phyloP scores from a whole-genome alignment of 192 early-diverging fungal genomes.

The Linnemannia elongata region DNA sequence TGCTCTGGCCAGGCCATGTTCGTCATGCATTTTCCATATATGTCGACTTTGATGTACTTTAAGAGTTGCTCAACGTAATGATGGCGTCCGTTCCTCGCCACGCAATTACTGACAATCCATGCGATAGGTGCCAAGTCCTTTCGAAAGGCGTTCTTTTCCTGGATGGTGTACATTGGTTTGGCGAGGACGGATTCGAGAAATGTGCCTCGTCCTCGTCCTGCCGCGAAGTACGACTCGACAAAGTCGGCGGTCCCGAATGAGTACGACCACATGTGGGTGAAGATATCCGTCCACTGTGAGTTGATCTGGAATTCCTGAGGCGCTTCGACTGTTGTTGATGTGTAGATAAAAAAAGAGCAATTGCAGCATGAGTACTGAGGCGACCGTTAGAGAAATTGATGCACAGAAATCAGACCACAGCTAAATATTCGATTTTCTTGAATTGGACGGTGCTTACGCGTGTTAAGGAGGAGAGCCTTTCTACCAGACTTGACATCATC shows the following conservation, averaged over 20 bases:
- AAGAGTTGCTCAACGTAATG: conserved; percentile 48
- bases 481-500: neutral
- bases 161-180: conserved; percentile 11
- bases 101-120: conserved; percentile 50
- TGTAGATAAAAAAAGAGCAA: neutral
- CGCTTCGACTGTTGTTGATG: conserved; percentile 13
- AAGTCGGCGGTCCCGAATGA: conserved; percentile 25
- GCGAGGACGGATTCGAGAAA: conserved; percentile 9
- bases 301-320: conserved; percentile 15
- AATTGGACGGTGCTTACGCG: neutral
- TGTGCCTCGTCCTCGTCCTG: conserved; percentile 3
- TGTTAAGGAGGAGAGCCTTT: neutral
- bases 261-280: conserved; percentile 34
- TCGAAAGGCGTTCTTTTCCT: conserved; percentile 23
- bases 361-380: no score
- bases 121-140: conserved; percentile 40
- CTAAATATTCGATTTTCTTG: neutral
- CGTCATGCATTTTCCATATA: conserved; percentile 47
- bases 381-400: neutral
- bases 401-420: neutral
- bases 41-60: conserved; percentile 44
- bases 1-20: conserved; percentile 40
- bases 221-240: conserved; percentile 20
- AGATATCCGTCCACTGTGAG: conserved; percentile 17
- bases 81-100: conserved; percentile 28